Base-by-base conservation (phyloP, 768 basidiomycete genomes). In the Phaeotremella skinneri region DNA sequence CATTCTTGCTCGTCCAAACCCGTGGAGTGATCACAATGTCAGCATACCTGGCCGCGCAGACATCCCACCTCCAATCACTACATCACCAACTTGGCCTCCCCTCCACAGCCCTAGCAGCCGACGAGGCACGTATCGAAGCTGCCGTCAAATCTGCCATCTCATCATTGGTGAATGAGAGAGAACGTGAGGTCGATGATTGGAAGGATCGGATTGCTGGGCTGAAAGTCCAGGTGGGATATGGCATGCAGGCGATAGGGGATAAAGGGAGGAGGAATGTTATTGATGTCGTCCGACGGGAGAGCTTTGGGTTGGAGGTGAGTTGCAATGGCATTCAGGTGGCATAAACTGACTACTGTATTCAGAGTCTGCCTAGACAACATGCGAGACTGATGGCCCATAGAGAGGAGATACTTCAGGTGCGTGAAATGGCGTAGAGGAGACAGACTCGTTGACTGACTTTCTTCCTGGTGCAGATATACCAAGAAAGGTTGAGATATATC, bases 71-170 rank as follows among this genome's bases (percentile, higher is more conserved):
- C 1, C 90, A 90, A 16, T 85, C 86, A 5, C 80, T 94, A 3
- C 90, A 93, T 76, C 81, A 84, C 0, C 89, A 89, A 69, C 87
- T 94, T 16, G 90, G 89, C 30, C 81, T 93, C 14, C 89, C 91
- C 7, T 77, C 84, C 26, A 84, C 85, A 11, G 86, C 90, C 0
- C 83, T 93, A 42, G 85, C 89, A 73, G 87, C 89, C 73, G 91
- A 96, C 59, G 81, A 93, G 30, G 80, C 82, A 52, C 76, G 82
- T 6, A 82, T 94, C 5, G 87, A 91, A 68, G 81, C 85, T 30
- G 84, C 87, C 49, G 84, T 94, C 43, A 83, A 86, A 55, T 81
- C 83, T 56, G 85, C 88, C 25, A 87, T 93, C 14, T 87, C 91
- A 66, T 79, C 79, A 4, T 86, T 89, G 68, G 85, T 94, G 41